Percentiles rank a stretch among this genome's conserved stretches.
Evolutionary conservation across 2,329 filamentous ascomycete genomes (phyloP).

Genomic region (Nannizzia gypsea): DNA sequence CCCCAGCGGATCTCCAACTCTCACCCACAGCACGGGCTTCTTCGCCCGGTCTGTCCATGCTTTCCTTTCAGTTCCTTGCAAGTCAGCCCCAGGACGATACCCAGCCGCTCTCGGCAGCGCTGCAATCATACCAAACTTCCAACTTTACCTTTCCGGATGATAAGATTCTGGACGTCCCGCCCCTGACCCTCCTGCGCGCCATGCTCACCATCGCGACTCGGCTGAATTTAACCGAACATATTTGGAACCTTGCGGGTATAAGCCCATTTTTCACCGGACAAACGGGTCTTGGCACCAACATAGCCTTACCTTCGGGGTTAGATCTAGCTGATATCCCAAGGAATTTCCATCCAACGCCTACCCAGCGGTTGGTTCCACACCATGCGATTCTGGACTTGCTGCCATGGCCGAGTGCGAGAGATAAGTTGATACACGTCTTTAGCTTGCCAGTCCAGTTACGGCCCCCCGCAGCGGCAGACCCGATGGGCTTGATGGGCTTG

Average conservation of each 20-base stretch:
- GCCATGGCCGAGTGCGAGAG: constrained; percentile 46
- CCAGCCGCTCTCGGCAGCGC: constrained; percentile 13
- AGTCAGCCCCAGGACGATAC: constrained; percentile 8
- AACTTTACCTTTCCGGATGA: constrained; percentile 36
- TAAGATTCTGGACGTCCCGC: constrained; percentile 38
- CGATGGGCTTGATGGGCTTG: constrained; percentile 41
- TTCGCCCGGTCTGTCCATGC: constrained; percentile 6
- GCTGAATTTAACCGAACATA: constrained; percentile 30
- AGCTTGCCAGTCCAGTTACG: constrained; percentile 38
- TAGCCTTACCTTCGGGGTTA: constrained; percentile 18
- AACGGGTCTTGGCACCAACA: constrained; percentile 7
- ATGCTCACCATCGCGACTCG: constrained; percentile 39
- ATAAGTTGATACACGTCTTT: constrained; percentile 43
- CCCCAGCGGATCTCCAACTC: constrained; percentile 8
- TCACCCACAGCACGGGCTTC: not conserved
- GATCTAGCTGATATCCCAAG: constrained; percentile 30
- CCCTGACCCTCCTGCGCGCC: constrained; percentile 39
- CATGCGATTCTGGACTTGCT: constrained; percentile 48
- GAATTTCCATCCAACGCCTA: constrained; percentile 41
- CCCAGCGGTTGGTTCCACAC: constrained; percentile 42
- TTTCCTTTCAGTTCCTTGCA: constrained; percentile 12
- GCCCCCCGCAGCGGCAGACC: constrained; percentile 37
- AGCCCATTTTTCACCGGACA: constrained; percentile 37
- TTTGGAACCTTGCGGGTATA: constrained; percentile 38
- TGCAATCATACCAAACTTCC: constrained; percentile 16